These are phyloP conservation scores for Dichotomopilus funicola DNA, from an alignment of 2,329 filamentous ascomycete species.

Conservation along the genomic window DNA sequence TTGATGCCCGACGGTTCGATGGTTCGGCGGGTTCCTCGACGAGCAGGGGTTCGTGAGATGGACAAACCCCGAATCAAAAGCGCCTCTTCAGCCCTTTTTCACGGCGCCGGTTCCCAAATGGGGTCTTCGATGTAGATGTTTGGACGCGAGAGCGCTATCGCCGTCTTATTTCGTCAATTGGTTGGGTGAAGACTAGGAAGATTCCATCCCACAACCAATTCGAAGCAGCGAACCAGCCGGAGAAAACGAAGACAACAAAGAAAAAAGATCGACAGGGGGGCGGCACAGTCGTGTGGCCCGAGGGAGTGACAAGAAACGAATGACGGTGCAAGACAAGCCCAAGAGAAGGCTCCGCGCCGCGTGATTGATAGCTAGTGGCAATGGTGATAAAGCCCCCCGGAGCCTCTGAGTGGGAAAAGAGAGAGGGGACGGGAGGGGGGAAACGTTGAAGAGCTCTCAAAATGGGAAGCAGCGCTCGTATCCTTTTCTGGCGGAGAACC, in stretches of 20 bases:
- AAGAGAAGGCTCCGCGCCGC: too few relatives aligned
- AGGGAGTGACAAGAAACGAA: background rate
- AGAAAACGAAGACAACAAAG: background rate
- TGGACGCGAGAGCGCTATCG: too few relatives aligned
- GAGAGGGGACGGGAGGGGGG: background rate
- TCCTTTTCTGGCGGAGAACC: conserved; percentile 4
- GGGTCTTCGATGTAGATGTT: conserved; percentile 5
- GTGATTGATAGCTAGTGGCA: background rate
- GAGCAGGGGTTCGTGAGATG: background rate
- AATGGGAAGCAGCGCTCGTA: background rate
- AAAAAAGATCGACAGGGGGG: background rate
- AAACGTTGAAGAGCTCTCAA: background rate
- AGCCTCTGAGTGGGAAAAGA: background rate
- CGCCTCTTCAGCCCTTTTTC: background rate
- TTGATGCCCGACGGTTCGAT: background rate
- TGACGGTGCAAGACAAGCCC: background rate
- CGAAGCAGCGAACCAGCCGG: background rate
- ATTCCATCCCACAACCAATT: background rate
- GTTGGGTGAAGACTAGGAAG: background rate
- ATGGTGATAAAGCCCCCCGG: background rate
- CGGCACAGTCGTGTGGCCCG: background rate
- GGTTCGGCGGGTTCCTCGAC: background rate
- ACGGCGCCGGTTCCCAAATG: background rate
- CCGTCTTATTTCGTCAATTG: background rate
- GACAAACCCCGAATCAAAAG: background rate